phyloP scores from a whole-genome alignment of 139 green algal species.

The Prasinococcaceae sp. region DNA sequence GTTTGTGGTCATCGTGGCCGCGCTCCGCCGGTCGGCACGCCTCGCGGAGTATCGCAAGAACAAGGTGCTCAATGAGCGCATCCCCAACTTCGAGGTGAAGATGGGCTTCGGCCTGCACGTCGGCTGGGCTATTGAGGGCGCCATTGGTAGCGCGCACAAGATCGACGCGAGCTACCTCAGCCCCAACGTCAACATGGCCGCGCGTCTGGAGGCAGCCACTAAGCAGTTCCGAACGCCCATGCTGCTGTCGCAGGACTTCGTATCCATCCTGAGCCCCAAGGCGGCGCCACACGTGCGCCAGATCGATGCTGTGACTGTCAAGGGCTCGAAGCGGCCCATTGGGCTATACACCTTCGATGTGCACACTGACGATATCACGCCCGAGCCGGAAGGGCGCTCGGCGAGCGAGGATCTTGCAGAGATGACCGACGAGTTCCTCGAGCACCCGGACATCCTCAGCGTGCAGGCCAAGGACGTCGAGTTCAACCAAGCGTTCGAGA shows the following conservation, averaged over 20 bases:
- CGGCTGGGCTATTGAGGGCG: conserved; percentile 89
- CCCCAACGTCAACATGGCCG: conserved; percentile 94
- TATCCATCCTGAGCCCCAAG: conserved; percentile 36
- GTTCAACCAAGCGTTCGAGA: conserved; percentile 45
- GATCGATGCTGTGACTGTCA: conserved; percentile 84
- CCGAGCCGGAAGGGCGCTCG: not conserved
- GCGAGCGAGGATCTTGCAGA: not conserved
- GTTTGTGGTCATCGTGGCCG: conserved; percentile 74
- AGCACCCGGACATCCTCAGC: conserved; percentile 55
- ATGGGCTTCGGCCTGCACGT: conserved; percentile 94
- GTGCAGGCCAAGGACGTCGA: conserved; percentile 34
- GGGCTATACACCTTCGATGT: conserved; percentile 55
- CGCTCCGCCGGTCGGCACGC: conserved; percentile 41
- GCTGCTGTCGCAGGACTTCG: conserved; percentile 67
- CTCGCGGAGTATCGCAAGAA: conserved; percentile 22
- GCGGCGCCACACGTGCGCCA: conserved; percentile 42
- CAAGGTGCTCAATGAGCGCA: conserved; percentile 50
- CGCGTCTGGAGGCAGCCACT: conserved; percentile 80
- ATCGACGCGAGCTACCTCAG: conserved; percentile 90
- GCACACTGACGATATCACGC: conserved; percentile 14
- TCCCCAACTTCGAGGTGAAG: conserved; percentile 49
- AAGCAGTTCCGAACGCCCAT: conserved; percentile 64
- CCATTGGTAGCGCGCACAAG: conserved; percentile 86
- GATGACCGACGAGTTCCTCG: conserved; percentile 49
- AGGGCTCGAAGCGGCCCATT: conserved; percentile 67